Conservation (phyloP, 768 basidiomycete species). For the Grammothele lineata region DNA sequence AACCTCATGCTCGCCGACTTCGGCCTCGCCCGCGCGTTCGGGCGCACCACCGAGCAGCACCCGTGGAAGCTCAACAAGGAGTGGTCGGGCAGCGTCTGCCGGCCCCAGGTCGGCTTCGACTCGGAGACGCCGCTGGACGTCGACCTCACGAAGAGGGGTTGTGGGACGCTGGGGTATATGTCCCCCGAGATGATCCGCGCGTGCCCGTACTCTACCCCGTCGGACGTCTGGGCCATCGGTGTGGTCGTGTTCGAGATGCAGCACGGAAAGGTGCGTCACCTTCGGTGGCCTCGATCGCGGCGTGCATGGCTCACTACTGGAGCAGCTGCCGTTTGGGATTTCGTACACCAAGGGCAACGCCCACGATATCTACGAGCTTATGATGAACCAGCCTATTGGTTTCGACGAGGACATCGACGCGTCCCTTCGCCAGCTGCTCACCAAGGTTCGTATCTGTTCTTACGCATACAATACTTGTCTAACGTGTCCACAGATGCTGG, state of each 20-base stretch:
- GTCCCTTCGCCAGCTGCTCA: conserved; percentile 1
- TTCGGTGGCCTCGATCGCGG: background rate
- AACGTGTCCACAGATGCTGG: conserved; percentile 1
- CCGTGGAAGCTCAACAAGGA: too few relatives aligned
- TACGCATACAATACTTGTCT: background rate
- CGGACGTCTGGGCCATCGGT: conserved; percentile 42
- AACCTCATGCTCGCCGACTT: too few relatives aligned
- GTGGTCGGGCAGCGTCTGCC: background rate
- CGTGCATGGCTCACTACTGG: background rate
- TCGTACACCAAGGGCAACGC: background rate
- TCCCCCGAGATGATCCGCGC: too few relatives aligned
- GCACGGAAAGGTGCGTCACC: conserved; percentile 13
- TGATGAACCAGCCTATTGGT: background rate
- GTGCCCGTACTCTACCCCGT: too few relatives aligned
- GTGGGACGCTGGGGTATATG: too few relatives aligned
- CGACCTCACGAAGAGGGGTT: too few relatives aligned
- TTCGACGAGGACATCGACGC: conserved; percentile 1
- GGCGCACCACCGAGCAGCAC: too few relatives aligned
- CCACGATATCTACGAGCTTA: background rate
- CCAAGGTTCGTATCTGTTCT: background rate
- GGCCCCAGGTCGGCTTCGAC: background rate
- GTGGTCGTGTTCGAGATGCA: conserved; percentile 30
- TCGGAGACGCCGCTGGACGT: too few relatives aligned
- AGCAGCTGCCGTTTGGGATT: conserved; percentile 7
- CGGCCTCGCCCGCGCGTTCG: too few relatives aligned